Conservation (phyloP, 2,329 filamentous ascomycete genomes). For the Akanthomyces dipterigenus region DNA sequence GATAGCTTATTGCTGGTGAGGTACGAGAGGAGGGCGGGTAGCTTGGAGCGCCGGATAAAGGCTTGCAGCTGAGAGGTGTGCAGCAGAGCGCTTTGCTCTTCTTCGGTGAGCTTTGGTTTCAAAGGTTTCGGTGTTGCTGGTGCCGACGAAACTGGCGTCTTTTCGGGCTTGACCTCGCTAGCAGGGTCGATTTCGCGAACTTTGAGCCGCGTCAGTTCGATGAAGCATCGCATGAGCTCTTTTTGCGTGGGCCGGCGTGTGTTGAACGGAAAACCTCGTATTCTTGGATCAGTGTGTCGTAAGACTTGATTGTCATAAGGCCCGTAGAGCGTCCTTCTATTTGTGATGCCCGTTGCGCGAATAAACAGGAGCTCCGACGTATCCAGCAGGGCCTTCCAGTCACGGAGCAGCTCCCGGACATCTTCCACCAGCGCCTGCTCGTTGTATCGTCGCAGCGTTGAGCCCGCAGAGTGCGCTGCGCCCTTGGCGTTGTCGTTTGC, state of each 20-base stretch:
- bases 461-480: constrained; percentile 86
- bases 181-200: constrained; percentile 69
- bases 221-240: constrained; percentile 89
- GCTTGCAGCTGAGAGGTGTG: constrained; percentile 88
- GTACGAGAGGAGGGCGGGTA: constrained; percentile 80
- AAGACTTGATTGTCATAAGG: constrained; percentile 87
- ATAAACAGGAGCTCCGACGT: constrained; percentile 81
- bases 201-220: constrained; percentile 88
- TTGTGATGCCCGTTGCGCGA: constrained; percentile 79
- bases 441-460: constrained; percentile 84
- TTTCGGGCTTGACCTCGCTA: constrained; percentile 40
- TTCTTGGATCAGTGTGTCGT: constrained; percentile 66
- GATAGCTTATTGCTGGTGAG: constrained; percentile 67
- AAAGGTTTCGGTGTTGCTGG: constrained; percentile 41
- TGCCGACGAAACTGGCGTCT: constrained; percentile 29
- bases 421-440: constrained; percentile 87
- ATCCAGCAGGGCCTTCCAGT: constrained; percentile 84
- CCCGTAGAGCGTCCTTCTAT: constrained; percentile 80
- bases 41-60: constrained; percentile 80
- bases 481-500: constrained; percentile 93
- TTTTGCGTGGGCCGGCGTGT: constrained; percentile 87
- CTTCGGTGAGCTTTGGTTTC: constrained; percentile 64
- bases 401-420: constrained; percentile 68
- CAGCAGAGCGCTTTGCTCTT: constrained; percentile 73
- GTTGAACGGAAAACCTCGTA: constrained; percentile 87